Evolutionary conservation across 2,329 filamentous ascomycete species (phyloP), one percentile per base, ranked within the genome.

Genomic region (Mycocentrospora acerina): DNA sequence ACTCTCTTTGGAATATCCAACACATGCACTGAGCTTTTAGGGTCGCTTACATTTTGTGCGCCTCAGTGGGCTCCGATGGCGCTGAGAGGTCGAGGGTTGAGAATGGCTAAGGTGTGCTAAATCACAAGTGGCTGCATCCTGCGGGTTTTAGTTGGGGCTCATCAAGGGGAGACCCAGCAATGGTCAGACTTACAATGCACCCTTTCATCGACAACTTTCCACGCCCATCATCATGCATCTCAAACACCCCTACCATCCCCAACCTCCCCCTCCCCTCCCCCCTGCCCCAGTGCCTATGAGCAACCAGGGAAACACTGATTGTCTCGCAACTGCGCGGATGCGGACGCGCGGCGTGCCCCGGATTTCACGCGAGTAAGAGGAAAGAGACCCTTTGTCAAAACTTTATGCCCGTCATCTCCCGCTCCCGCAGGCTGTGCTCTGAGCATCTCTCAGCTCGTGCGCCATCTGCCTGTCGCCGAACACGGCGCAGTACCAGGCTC

Each of bases 321-420:
- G 17, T 17, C 16, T 17, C 19, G 32, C 18, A 37, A 29, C 30
- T 35, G 32, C 24, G 37, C 35, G 35, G 37, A 36, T 15, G 26
- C 31, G 31, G 29, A 34, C 34, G 38, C 37, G 34, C 33, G 40
- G 31, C 5, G 5, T 22, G 39, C 51, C 49, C 39, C 50, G 35
- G 48, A 49, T 53, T 51, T 32, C 40, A 46, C 40, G 50, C 40
- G 41, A 56, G 45, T 38, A 48, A 43, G 40, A 42, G 37, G 37
- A 40, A 45, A 40, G 37, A 53, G 53, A 60, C 59, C 57, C 55
- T 62, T 57, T 61, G 42, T 44, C 35, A 51, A 60, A 62, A 64
- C 55, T 46, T 61, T 64, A 66, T 66, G 63, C 62, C 54, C 55
- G 63, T 65, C 63, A 65, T 59, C 19, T 62, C 55, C 55, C 55